Base-by-base conservation (phyloP, 2,329 filamentous ascomycete species). In the Chrysosporium keratinophilum region DNA sequence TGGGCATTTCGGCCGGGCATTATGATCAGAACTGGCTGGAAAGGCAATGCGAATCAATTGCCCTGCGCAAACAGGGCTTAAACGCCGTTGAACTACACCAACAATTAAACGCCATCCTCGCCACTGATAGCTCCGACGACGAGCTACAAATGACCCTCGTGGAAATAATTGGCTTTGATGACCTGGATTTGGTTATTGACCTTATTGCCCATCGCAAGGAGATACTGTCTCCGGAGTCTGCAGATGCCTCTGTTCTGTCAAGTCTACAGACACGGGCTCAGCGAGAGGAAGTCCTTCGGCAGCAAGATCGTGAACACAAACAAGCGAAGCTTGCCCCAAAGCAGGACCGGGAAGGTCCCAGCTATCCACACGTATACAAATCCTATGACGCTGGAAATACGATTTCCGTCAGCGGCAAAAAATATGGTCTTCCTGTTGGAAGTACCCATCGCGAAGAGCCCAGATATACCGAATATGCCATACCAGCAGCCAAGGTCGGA, bases 331-430 rank as follows among this genome's bases (percentile, higher is more conserved):
- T 98, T 20, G 81, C 83, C 1, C 79, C 87, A 0, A 83, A 81
- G n/a, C 78, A 87, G 57, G 77, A 84, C 51, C 82, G 82, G 46
- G 74, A 82, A 56, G 86, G 84, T 51, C 79, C 84, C 3, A 78
- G 86, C 44, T 98, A 98, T 66, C 94, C 94, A 1, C 93, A 98
- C 66, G 88, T 98, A 0, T 98, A 96, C 72, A 88, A 85, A 61
- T 71, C 80, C 1, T 85, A 95, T 64, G 82, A 82, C 57, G 86
- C 90, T 2, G 88, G 93, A 1, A 97, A 97, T 67, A 87, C 84
- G 0, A 73, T 98, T 37, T 93, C 86, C 55, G 74, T 83, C 19
- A 78, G 83, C 48, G 93, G 93, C 1, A 84, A 82, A 64, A 89
- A 86, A 65, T 98, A 95, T 62, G 84, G 80, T 1, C 73, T 98